Conservation (phyloP, 345 rosid species). For the Eucalyptus curtisii region DNA sequence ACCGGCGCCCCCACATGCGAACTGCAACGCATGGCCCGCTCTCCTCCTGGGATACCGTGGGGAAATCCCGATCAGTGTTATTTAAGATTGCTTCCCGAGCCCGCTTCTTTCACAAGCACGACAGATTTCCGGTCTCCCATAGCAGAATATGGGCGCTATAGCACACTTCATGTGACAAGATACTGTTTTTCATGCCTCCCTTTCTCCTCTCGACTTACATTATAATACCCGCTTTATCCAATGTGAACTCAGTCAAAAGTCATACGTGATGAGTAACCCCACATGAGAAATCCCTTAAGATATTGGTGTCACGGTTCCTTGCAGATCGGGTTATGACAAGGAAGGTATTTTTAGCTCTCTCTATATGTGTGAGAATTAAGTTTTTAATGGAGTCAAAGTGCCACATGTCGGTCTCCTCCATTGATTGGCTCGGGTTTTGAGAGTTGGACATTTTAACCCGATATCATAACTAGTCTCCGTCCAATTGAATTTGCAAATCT, state of each 20-base stretch:
- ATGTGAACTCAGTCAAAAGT: background rate
- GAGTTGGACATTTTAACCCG: background rate
- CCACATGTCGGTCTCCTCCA: background rate
- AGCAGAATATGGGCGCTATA: background rate
- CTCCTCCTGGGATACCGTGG: background rate
- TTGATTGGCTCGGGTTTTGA: background rate
- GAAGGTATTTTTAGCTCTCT: background rate
- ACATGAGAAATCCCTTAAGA: background rate
- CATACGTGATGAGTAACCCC: background rate
- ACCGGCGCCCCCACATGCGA: background rate
- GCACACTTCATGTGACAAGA: background rate
- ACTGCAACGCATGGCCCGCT: background rate
- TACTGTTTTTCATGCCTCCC: background rate
- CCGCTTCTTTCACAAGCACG: background rate
- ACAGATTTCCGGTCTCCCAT: background rate
- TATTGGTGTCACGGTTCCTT: background rate
- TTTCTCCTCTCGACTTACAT: background rate
- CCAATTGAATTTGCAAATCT: too few relatives aligned
- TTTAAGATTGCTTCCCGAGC: background rate
- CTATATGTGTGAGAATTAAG: background rate
- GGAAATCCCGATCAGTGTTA: background rate
- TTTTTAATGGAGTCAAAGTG: background rate
- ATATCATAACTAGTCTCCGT: background rate
- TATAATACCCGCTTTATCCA: background rate
- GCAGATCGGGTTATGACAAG: fast-evolving